Evolutionary conservation across 2,329 filamentous ascomycete genomes (phyloP), one percentile per base, ranked within the genome.

Genomic region (Hysterium pulicare): DNA sequence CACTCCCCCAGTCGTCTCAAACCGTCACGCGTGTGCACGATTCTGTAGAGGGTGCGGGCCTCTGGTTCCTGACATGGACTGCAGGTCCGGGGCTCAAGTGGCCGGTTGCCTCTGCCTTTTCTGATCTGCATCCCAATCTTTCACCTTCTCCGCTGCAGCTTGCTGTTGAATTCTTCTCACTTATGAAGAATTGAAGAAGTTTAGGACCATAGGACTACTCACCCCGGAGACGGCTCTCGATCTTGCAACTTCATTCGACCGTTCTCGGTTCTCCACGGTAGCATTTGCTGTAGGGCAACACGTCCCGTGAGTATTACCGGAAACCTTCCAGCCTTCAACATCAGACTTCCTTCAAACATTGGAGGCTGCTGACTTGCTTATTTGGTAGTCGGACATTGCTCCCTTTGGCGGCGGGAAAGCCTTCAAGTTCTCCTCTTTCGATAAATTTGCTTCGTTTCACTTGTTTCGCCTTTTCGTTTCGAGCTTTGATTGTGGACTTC

Each of bases 401-500:
- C 10, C 16, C 31, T 39, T 31, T n/a, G 15, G 35, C 22, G 6
- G 35, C 20, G 9, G 11, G 28, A 38, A 38, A 38, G 35, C 35
- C n/a, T 38, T 38, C 35, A 16, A 38, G 24, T 17, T 38, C 19
- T 30, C 37, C 22, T 17, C 21, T 38, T 38, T 28, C 24, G 10
- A 9, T 16, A 7, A 8, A 28, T 13, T 15, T 19, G 10, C 23
- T 28, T 30, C 35, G 32, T 40, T 37, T 37, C 40, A 20, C 20
- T 24, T 15, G 30, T 36, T 38, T 46, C 33, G 42, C 30, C 20
- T 24, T 9, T 8, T 33, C 35, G 22, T 42, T 39, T 31, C 15
- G 24, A 39, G 37, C 26, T 21, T 31, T 16, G 23, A 31, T 10
- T 15, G 37, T 10, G 13, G 17, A 11, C 20, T n/a, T 38, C 22